phyloP scores from a whole-genome alignment of 805 yeast genomes.

The Monosporozyma servazzii region DNA sequence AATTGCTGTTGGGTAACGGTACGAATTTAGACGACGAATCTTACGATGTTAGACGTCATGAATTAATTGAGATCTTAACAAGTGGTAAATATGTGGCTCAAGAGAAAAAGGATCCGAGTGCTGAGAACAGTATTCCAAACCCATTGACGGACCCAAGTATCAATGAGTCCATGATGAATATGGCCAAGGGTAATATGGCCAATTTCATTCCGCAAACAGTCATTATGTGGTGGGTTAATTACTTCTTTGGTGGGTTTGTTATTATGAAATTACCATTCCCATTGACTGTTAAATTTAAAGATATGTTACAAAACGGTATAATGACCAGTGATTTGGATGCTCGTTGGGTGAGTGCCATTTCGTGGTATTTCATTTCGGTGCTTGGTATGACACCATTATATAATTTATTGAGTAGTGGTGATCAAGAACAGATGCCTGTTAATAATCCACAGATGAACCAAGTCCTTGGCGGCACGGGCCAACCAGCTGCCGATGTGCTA shows the following conservation, averaged over 20 bases:
- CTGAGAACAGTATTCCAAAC: constrained; percentile 35
- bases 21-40: constrained; percentile 43
- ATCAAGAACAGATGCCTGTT: constrained; percentile 15
- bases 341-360: constrained; percentile 84
- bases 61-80: constrained; percentile 39
- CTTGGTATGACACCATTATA: constrained; percentile 77
- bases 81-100: constrained; percentile 46
- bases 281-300: constrained; percentile 77
- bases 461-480: constrained; percentile 40
- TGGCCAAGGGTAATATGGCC: constrained; percentile 75
- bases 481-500: constrained; percentile 51
- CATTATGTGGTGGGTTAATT: constrained; percentile 94
- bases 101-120: constrained; percentile 32
- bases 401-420: constrained; percentile 35
- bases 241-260: constrained; percentile 85
- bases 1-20: constrained; percentile 46
- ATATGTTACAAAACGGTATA: constrained; percentile 85
- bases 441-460: constrained; percentile 6
- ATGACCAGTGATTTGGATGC: constrained; percentile 78
- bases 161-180: constrained; percentile 61
- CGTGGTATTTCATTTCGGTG: constrained; percentile 90
- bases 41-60: constrained; percentile 44
- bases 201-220: constrained; percentile 85
- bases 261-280: constrained; percentile 88
- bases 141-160: constrained; percentile 65